Conservation (phyloP, 805 yeast genomes). For the Blastobotrys chiropterorum region DNA sequence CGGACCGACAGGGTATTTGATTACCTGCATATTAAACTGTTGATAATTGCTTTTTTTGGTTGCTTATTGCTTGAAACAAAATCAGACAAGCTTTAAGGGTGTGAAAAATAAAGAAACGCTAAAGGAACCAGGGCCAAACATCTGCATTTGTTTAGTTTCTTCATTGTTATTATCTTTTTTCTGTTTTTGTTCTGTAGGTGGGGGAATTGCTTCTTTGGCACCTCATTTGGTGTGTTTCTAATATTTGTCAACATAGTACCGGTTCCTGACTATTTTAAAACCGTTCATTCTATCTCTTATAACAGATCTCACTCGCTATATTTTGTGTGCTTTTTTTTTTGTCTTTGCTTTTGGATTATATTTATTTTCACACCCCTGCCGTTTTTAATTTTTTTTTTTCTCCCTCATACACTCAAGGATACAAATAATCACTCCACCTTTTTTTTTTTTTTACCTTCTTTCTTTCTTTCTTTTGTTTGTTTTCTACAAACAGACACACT, state of each 20-base stretch:
- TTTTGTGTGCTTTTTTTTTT: not conserved
- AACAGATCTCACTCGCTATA: not conserved
- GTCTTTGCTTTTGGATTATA: not conserved
- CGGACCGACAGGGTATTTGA: not conserved
- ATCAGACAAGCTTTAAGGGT: not conserved
- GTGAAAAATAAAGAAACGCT: too few relatives aligned
- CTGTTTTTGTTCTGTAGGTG: too few relatives aligned
- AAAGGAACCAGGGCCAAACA: not conserved
- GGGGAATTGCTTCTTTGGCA: too few relatives aligned
- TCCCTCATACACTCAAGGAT: constrained; percentile 5
- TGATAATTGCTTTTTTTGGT: not conserved
- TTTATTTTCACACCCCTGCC: not conserved
- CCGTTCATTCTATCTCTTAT: not conserved
- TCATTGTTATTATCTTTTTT: not conserved
- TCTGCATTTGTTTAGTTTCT: not conserved
- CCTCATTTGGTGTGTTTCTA: too few relatives aligned
- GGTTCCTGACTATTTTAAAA: too few relatives aligned
- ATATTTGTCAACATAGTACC: too few relatives aligned
- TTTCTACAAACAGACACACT: not conserved
- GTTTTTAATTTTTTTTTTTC: constrained; percentile 9
- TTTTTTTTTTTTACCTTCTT: not conserved
- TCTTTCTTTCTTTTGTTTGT: not conserved
- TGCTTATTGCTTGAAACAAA: not conserved
- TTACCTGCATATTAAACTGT: not conserved
- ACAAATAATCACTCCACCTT: not conserved